Conservation (phyloP, 257 asterid genomes). For the Petunia secreta region DNA sequence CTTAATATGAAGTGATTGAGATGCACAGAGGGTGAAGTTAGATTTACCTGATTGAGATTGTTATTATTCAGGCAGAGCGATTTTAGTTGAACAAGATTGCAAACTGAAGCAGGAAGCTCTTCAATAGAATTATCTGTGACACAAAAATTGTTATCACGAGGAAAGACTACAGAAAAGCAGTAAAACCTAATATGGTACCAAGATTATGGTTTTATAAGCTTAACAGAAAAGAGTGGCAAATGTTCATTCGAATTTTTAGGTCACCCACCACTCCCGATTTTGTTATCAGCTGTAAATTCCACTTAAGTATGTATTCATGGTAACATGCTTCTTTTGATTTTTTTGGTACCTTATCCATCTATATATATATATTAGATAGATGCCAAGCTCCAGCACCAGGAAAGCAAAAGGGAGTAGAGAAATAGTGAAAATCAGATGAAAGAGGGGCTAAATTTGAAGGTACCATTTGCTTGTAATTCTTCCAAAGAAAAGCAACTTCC, state of each 20-base stretch:
- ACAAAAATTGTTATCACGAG: slow-evolving; percentile 20
- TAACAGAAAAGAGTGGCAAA: not conserved
- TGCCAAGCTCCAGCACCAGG: not conserved
- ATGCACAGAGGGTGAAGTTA: not conserved
- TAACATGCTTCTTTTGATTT: not conserved
- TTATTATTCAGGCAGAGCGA: slow-evolving; percentile 82
- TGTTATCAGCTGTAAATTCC: not conserved
- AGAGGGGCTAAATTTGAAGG: slow-evolving; percentile 28
- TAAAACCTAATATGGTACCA: not conserved
- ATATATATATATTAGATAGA: not conserved
- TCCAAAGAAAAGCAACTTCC: slow-evolving; percentile 96
- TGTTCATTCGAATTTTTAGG: not conserved
- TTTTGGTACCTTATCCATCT: not conserved
- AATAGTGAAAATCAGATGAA: not conserved
- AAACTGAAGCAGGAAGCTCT: slow-evolving; percentile 85
- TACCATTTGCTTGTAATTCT: slow-evolving; percentile 97
- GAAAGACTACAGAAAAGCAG: not conserved
- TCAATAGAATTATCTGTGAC: slow-evolving; percentile 77
- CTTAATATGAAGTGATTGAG: not conserved
- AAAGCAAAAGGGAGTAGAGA: not conserved
- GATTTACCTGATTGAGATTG: slow-evolving; percentile 72
- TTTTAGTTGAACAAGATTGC: slow-evolving; percentile 83
- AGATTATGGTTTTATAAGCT: not conserved
- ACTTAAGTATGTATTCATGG: not conserved
- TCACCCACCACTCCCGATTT: not conserved